Percentiles rank a stretch among this genome's conserved stretches.
These are phyloP conservation scores for Crithidia expoeki DNA, from an alignment of 208 protist genomes.

Conservation along the genomic window DNA sequence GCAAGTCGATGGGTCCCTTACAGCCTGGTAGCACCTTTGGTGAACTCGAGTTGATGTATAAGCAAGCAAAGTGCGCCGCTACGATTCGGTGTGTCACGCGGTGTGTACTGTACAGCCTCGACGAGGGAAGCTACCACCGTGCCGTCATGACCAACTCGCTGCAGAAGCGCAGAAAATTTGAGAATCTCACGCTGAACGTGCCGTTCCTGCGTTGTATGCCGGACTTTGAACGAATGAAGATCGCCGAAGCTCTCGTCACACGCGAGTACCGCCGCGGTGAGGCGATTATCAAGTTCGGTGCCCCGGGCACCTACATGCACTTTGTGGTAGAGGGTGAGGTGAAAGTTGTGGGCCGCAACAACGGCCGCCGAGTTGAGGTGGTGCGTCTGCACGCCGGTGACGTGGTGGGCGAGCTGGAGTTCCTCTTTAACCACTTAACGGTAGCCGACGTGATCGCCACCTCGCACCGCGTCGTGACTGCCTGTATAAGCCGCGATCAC, in stretches of 20 bases:
- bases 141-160: conserved; percentile 70
- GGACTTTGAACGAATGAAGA: conserved; percentile 85
- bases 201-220: conserved; percentile 76
- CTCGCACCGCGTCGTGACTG: conserved; percentile 57
- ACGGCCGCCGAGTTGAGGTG: conserved; percentile 68
- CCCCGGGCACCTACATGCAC: conserved; percentile 67
- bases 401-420: conserved; percentile 91
- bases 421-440: conserved; percentile 83
- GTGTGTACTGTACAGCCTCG: conserved; percentile 82
- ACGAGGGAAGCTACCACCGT: conserved; percentile 81
- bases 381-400: conserved; percentile 64
- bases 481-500: conserved; percentile 81
- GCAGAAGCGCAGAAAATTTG: conserved; percentile 72
- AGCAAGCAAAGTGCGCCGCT: conserved; percentile 73
- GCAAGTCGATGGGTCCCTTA: conserved; percentile 59
- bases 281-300: conserved; percentile 77
- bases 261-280: conserved; percentile 66
- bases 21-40: conserved; percentile 76
- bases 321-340: conserved; percentile 84
- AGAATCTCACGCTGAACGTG: conserved; percentile 65
- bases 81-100: conserved; percentile 82
- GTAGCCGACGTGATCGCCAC: conserved; percentile 86
- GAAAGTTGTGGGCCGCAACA: conserved; percentile 72
- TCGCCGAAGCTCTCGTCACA: conserved; percentile 85
- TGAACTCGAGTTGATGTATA: conserved; percentile 90